These are phyloP conservation scores for Pelargonium citronellum DNA, from an alignment of 441 rosid species.

Conservation along the genomic window DNA sequence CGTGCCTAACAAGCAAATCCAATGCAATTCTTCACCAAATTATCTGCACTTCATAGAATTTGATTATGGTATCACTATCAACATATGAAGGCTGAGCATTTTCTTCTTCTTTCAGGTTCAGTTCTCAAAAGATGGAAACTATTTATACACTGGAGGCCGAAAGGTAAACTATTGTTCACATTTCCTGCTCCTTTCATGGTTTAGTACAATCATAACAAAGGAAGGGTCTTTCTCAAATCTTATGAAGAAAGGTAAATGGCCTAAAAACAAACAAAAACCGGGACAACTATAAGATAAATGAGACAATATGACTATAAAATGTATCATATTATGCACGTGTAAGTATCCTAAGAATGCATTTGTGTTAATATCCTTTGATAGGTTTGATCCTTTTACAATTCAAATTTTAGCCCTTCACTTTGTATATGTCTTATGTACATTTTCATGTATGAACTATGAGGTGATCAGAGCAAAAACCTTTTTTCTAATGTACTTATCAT, in stretches of 20 bases:
- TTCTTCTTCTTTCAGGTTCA: conserved; percentile 52
- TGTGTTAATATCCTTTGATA: background rate
- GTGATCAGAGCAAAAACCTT: background rate
- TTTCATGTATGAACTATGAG: background rate
- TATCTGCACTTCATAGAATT: background rate
- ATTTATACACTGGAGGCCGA: conserved; percentile 83
- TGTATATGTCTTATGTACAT: background rate
- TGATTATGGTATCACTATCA: conserved; percentile 16
- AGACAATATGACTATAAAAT: too few relatives aligned
- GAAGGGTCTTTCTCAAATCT: background rate
- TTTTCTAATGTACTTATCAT: conserved; percentile 1
- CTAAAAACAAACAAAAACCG: too few relatives aligned
- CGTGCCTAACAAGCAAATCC: too few relatives aligned
- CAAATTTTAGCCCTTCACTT: background rate
- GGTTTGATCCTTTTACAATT: background rate
- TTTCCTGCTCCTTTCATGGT: background rate
- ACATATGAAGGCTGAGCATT: conserved; percentile 11
- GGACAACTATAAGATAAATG: too few relatives aligned
- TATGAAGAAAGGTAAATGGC: too few relatives aligned
- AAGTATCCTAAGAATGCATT: background rate
- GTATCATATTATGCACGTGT: background rate
- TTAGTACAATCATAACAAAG: background rate
- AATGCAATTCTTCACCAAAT: too few relatives aligned
- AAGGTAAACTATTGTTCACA: conserved; percentile 43
- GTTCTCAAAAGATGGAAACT: conserved; percentile 91